A percentile compares a stretch with the other conserved stretches of the same genome.
These are phyloP conservation scores for Elongisporangium senticosum DNA, from an alignment of 352 stramenopile species.

Conservation along the genomic window DNA sequence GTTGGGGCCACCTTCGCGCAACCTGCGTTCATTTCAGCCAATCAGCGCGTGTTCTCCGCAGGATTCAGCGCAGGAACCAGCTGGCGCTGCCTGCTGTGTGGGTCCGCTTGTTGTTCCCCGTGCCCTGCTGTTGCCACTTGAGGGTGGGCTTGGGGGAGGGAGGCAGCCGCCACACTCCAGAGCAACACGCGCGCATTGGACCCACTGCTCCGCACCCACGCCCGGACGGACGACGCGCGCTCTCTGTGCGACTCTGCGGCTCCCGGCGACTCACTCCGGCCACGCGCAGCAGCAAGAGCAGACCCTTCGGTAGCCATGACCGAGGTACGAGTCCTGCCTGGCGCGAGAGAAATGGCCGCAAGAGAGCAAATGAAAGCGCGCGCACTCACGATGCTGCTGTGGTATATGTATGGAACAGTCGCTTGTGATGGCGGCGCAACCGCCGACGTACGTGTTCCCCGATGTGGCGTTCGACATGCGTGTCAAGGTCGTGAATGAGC, in stretches of 20 bases:
- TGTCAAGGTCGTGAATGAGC: slow-evolving; percentile 57
- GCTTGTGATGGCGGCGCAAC: slow-evolving; percentile 47
- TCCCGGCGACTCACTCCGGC: neutral
- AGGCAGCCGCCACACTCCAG: neutral
- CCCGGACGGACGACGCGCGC: neutral
- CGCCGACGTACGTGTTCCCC: slow-evolving; percentile 59
- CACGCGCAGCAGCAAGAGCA: neutral
- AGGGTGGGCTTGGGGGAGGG: neutral
- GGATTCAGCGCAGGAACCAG: neutral
- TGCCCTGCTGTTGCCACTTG: neutral
- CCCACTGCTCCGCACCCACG: neutral
- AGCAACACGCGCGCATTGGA: neutral
- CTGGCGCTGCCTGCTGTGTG: neutral
- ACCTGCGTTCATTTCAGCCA: neutral
- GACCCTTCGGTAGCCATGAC: neutral
- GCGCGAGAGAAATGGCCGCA: neutral
- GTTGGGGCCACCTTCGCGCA: neutral
- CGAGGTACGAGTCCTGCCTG: neutral
- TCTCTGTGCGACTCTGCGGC: neutral
- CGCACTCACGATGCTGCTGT: neutral
- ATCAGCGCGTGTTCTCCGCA: neutral
- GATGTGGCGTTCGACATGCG: slow-evolving; percentile 47
- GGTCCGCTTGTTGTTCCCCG: neutral
- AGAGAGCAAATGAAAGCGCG: slow-evolving; percentile 34
- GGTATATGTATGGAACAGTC: slow-evolving; percentile 19